A percentile compares a stretch with the other conserved stretches of the same genome.
These are phyloP conservation scores for Amauroascus verrucosus DNA, from an alignment of 2,329 filamentous ascomycete species.

Conservation along the genomic window DNA sequence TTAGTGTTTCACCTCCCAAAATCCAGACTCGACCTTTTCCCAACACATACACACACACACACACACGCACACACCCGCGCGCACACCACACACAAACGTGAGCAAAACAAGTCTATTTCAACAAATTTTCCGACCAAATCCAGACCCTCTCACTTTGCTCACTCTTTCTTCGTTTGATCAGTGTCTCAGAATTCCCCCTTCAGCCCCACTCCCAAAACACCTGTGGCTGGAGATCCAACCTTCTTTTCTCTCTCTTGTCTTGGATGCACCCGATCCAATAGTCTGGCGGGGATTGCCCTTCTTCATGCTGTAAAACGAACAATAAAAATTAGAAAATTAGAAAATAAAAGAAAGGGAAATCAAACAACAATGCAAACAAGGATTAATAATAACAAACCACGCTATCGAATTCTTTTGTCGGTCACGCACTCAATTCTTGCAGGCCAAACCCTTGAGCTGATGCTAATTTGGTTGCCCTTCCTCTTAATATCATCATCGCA, in stretches of 20 bases:
- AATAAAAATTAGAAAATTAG: no score
- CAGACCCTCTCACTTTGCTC: neutral
- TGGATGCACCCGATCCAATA: neutral
- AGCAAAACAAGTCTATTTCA: no score
- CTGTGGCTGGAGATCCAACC: neutral
- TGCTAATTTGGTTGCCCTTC: no score
- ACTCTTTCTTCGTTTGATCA: neutral
- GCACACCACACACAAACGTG: no score
- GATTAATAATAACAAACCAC: neutral
- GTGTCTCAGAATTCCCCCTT: neutral
- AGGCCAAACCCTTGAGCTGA: neutral
- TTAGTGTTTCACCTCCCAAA: slow-evolving; percentile 4
- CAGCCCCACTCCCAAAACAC: neutral
- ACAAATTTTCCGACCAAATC: neutral
- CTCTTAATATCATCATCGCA: no score
- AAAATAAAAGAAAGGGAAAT: no score
- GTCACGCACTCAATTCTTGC: slow-evolving; percentile 2
- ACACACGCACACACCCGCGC: no score
- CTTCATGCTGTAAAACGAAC: no score
- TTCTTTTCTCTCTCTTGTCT: neutral
- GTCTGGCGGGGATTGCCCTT: neutral
- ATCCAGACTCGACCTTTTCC: no score
- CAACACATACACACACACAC: no score
- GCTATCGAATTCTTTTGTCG: neutral
- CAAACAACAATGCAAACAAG: neutral